These are phyloP conservation scores for Verticillium albo-atrum DNA, from an alignment of 2,329 filamentous ascomycete genomes.

Conservation along the genomic window DNA sequence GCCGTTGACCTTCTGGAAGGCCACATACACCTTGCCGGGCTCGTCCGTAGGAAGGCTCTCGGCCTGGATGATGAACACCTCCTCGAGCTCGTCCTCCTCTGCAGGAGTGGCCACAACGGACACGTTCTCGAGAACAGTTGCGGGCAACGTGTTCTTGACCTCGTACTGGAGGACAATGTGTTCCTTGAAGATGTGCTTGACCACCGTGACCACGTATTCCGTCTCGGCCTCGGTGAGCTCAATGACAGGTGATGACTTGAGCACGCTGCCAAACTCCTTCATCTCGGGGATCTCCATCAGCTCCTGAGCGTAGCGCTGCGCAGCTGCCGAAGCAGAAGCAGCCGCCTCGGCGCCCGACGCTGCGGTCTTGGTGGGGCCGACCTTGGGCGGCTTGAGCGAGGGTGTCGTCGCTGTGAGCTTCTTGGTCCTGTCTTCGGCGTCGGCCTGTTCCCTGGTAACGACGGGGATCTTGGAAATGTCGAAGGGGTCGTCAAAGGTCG, in stretches of 20 bases:
- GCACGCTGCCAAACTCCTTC: slow-evolving; percentile 79
- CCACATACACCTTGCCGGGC: slow-evolving; percentile 90
- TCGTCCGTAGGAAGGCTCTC: slow-evolving; percentile 78
- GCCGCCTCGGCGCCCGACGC: slow-evolving; percentile 67
- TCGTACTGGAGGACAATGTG: slow-evolving; percentile 95
- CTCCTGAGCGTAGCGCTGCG: slow-evolving; percentile 86
- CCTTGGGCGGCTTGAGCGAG: slow-evolving; percentile 87
- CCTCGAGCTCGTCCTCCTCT: slow-evolving; percentile 78
- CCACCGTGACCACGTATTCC: slow-evolving; percentile 87
- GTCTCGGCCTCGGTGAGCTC: slow-evolving; percentile 97
- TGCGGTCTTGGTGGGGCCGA: slow-evolving; percentile 69
- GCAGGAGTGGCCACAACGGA: slow-evolving; percentile 75
- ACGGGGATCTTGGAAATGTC: slow-evolving; percentile 88
- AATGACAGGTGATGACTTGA: slow-evolving; percentile 83
- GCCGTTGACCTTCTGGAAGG: slow-evolving; percentile 79
- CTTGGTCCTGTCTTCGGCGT: slow-evolving; percentile 94
- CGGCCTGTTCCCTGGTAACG: slow-evolving; percentile 91
- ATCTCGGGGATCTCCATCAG: slow-evolving; percentile 87
- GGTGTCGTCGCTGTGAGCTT: slow-evolving; percentile 92
- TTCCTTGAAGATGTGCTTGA: slow-evolving; percentile 98
- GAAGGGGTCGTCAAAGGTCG: slow-evolving; percentile 80
- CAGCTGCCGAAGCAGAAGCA: slow-evolving; percentile 71
- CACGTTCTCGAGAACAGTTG: slow-evolving; percentile 86
- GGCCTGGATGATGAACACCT: slow-evolving; percentile 90
- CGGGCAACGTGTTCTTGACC: slow-evolving; percentile 93